These are phyloP conservation scores for Aspergillus sp. DNA, from an alignment of 2,329 filamentous ascomycete genomes.

Conservation along the genomic window DNA sequence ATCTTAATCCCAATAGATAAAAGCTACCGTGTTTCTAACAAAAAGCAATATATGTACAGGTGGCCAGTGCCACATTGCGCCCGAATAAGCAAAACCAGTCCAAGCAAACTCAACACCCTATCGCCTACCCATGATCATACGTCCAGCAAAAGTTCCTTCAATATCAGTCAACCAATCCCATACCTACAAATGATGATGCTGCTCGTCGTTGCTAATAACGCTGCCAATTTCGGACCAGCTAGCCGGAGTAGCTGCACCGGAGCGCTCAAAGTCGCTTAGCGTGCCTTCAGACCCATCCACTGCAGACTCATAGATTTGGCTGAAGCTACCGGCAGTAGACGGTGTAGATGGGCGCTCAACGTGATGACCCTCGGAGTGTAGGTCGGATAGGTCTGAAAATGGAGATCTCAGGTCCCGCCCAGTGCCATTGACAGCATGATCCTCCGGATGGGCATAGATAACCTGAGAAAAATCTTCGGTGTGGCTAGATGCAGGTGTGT, in stretches of 20 bases:
- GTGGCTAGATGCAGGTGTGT: conserved; percentile 28
- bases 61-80: not conserved
- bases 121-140: not conserved
- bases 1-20: too few species aligned
- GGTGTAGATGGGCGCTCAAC: conserved; percentile 37
- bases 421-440: conserved; percentile 20
- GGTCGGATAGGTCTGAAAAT: conserved; percentile 24
- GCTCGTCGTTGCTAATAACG: conserved; percentile 45
- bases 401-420: conserved; percentile 22
- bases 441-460: conserved; percentile 37
- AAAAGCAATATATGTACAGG: not conserved
- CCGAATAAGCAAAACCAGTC: not conserved
- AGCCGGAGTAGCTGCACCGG: conserved; percentile 39
- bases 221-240: conserved; percentile 51
- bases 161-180: not conserved
- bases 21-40: not conserved
- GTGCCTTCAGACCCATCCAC: conserved; percentile 39
- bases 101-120: not conserved
- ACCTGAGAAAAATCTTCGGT: conserved; percentile 36
- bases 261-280: conserved; percentile 40
- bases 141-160: not conserved
- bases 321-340: conserved; percentile 40
- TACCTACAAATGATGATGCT: conserved; percentile 25
- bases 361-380: conserved; percentile 22
- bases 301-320: conserved; percentile 38